phyloP scores from a whole-genome alignment of 306 rosid genomes.

The Herpetospermum pedunculosum region DNA sequence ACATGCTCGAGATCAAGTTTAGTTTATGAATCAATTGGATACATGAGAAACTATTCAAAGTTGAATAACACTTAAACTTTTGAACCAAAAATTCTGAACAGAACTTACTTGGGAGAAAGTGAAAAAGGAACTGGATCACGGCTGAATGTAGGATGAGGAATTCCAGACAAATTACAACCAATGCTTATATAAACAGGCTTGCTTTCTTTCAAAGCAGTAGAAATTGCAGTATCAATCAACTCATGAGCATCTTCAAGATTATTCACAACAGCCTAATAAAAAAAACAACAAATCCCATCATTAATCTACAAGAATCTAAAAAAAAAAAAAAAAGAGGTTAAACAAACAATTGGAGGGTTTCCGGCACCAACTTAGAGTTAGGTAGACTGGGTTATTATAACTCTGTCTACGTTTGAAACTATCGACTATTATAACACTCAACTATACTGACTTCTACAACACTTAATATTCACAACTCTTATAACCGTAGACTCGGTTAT shows the following conservation, averaged over 20 bases:
- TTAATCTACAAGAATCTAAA: not conserved
- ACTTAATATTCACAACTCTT: no score
- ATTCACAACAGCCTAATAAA: conserved; percentile 10
- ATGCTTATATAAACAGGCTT: conserved; percentile 15
- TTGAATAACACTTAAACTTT: not conserved
- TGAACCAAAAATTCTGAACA: not conserved
- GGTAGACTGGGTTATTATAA: no score
- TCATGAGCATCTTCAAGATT: conserved; percentile 19
- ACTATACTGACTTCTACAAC: no score
- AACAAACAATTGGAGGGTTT: no score
- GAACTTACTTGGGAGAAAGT: conserved; percentile 29
- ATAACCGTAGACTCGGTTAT: no score
- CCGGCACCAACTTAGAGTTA: no score
- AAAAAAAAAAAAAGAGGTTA: no score
- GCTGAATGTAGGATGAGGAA: conserved; percentile 55
- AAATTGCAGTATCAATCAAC: conserved; percentile 14
- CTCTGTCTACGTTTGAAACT: no score
- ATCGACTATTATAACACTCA: no score
- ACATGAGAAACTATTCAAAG: not conserved
- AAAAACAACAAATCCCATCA: not conserved
- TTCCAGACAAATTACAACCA: conserved; percentile 4
- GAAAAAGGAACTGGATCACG: conserved; percentile 55
- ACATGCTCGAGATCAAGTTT: no score
- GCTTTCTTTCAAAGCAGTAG: conserved; percentile 19
- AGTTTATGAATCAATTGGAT: no score